Evolutionary conservation across 139 green algal genomes (phyloP).

Genomic region (Haematococcus lacustris): DNA sequence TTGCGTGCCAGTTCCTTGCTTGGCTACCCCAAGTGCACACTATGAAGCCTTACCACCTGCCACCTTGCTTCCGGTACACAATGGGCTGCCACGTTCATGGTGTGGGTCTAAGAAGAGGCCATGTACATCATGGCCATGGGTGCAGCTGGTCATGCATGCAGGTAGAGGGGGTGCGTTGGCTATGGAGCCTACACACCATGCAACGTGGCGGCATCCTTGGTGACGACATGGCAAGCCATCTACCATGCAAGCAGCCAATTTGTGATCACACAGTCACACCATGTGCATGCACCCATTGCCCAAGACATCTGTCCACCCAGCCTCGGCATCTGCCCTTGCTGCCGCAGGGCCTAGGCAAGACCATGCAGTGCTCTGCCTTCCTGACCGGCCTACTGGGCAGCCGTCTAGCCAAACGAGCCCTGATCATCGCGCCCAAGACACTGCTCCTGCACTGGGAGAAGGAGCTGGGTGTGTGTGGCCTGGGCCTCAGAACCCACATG

Average conservation of each 20-base stretch:
- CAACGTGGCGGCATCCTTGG: constrained; percentile 76
- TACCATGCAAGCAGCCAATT: neutral
- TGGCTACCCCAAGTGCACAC: too few relatives aligned
- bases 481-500: constrained; percentile 22
- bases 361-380: constrained; percentile 79
- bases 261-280: neutral
- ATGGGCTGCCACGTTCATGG: too few relatives aligned
- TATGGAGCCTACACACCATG: constrained; percentile 58
- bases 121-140: too few relatives aligned
- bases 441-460: constrained; percentile 80
- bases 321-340: neutral
- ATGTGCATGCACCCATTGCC: neutral
- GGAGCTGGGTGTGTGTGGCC: constrained; percentile 73
- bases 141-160: too few relatives aligned
- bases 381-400: constrained; percentile 58
- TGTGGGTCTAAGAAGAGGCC: too few relatives aligned
- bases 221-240: constrained; percentile 56
- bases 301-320: neutral
- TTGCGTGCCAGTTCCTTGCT: too few relatives aligned
- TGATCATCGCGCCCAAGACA: constrained; percentile 84
- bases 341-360: constrained; percentile 53
- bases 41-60: too few relatives aligned
- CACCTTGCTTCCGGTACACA: too few relatives aligned
- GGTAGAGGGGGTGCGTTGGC: constrained; percentile 72
- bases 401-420: constrained; percentile 30